A percentile compares a stretch with the other conserved stretches of the same genome.
Evolutionary conservation across 2,329 filamentous ascomycete genomes (phyloP).

Genomic region (Stemphylium vesicarium): DNA sequence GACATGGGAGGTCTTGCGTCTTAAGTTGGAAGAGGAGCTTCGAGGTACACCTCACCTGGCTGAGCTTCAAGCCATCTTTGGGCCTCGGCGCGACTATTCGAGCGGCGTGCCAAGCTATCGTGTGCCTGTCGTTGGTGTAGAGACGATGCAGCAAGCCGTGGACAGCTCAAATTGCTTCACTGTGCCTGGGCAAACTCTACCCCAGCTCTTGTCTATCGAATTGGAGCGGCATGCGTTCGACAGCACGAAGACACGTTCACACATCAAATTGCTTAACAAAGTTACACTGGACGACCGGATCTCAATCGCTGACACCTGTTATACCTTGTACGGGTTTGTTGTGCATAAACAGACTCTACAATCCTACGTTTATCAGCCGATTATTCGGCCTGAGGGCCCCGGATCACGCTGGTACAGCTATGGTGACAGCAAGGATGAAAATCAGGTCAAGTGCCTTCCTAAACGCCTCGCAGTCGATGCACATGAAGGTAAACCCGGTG

Average conservation of each 20-base stretch:
- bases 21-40: conserved; percentile 60
- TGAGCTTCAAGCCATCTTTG: conserved; percentile 56
- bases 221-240: conserved; percentile 65
- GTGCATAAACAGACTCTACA: conserved; percentile 65
- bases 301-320: conserved; percentile 55
- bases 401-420: conserved; percentile 66
- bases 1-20: conserved; percentile 61
- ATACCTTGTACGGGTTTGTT: conserved; percentile 66
- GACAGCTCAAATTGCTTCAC: conserved; percentile 39
- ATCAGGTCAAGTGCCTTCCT: conserved; percentile 63
- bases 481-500: conserved; percentile 56
- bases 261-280: conserved; percentile 63
- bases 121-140: conserved; percentile 43
- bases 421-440: conserved; percentile 60
- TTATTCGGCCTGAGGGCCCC: conserved; percentile 63
- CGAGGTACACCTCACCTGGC: conserved; percentile 51
- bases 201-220: conserved; percentile 61
- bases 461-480: conserved; percentile 60
- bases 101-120: conserved; percentile 46
- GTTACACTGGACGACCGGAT: conserved; percentile 64
- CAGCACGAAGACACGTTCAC: conserved; percentile 56
- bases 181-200: conserved; percentile 42
- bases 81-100: conserved; percentile 44
- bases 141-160: conserved; percentile 52
- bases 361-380: conserved; percentile 65